Evolutionary conservation across 495 filamentous ascomycete genomes (phyloP).

Genomic region (Mycothermus thermophilus): DNA sequence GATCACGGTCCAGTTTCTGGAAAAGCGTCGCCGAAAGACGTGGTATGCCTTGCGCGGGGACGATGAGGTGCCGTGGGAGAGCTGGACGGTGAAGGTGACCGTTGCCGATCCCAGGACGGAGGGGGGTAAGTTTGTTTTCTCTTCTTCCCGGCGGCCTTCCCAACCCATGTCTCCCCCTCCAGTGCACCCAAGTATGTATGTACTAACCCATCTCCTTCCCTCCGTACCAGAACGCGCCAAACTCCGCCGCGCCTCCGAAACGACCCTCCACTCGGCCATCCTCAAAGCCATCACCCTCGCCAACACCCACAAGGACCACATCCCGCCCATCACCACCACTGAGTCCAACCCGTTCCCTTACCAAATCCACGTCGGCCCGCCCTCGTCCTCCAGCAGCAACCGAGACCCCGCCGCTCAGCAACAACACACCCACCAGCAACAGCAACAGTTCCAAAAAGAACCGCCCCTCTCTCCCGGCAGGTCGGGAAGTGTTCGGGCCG

Average conservation of each 20-base stretch:
- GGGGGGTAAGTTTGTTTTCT: conserved; percentile 44
- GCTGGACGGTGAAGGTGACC: conserved; percentile 84
- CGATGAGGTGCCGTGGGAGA: conserved; percentile 94
- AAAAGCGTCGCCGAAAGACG: conserved; percentile 71
- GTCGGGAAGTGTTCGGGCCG: too few species aligned
- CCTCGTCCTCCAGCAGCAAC: too few species aligned
- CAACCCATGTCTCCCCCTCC: neutral
- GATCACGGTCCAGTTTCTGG: conserved; percentile 85
- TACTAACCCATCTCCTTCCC: conserved; percentile 3
- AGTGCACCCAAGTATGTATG: neutral
- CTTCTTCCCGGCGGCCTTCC: neutral
- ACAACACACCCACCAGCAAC: conserved; percentile 1
- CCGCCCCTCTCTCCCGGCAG: neutral
- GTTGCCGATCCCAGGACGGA: conserved; percentile 81
- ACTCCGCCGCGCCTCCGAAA: conserved; percentile 75
- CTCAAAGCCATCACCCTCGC: conserved; percentile 78
- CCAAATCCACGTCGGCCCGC: conserved; percentile 66
- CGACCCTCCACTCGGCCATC: conserved; percentile 68
- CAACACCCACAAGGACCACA: conserved; percentile 85
- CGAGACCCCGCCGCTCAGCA: neutral
- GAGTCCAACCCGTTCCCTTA: conserved; percentile 93
- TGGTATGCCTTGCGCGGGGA: conserved; percentile 70
- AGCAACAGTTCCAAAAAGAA: conserved; percentile 8
- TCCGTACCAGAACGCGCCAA: conserved; percentile 56
- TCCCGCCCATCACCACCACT: conserved; percentile 88